These are phyloP conservation scores for Hymenoscyphus repandus DNA, from an alignment of 2,329 filamentous ascomycete genomes.

Conservation along the genomic window DNA sequence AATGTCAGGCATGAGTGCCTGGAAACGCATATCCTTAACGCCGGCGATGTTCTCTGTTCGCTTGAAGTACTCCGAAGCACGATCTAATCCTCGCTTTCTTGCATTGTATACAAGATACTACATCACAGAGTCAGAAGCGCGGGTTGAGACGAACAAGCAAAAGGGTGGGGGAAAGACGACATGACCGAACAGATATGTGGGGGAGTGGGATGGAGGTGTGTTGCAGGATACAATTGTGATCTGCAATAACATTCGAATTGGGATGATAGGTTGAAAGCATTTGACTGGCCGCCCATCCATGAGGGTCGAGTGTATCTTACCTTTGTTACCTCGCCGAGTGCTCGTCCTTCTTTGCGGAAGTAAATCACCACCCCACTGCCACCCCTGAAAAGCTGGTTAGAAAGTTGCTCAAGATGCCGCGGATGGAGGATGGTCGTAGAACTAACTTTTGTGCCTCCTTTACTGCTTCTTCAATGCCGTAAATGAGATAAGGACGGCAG, in stretches of 20 bases:
- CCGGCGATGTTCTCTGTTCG: conserved; percentile 97
- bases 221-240: conserved; percentile 8
- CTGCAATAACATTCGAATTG: conserved; percentile 12
- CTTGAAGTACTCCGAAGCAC: conserved; percentile 90
- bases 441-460: conserved; percentile 78
- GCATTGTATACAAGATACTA: conserved; percentile 65
- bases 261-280: conserved; percentile 13
- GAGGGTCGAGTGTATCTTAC: conserved; percentile 53
- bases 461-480: conserved; percentile 94
- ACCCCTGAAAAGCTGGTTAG: conserved; percentile 38
- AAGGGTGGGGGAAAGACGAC: conserved; percentile 11
- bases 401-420: conserved; percentile 2
- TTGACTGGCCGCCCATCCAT: conserved; percentile 62
- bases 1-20: conserved; percentile 96
- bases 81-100: conserved; percentile 71
- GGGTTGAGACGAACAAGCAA: conserved; percentile 47
- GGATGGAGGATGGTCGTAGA: neutral
- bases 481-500: conserved; percentile 91
- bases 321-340: conserved; percentile 74
- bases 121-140: conserved; percentile 18
- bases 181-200: conserved; percentile 14
- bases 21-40: conserved; percentile 95
- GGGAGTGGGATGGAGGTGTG: conserved; percentile 66
- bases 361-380: conserved; percentile 96
- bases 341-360: conserved; percentile 95